Evolutionary conservation across 805 yeast species (phyloP), one percentile per base, ranked within the genome.

Genomic region (Saturnispora quitensis): DNA sequence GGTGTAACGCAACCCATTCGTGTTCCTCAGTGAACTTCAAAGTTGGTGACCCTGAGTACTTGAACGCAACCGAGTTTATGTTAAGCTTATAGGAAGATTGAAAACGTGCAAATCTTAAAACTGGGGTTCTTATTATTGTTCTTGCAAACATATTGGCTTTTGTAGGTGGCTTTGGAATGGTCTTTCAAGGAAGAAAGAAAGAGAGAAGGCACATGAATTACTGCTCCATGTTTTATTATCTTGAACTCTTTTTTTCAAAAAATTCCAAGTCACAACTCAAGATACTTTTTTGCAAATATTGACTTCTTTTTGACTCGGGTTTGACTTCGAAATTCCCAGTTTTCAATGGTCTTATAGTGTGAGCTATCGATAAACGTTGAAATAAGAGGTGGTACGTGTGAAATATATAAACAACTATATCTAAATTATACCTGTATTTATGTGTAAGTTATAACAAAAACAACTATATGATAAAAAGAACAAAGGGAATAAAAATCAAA

Each of bases 1-100:
- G 78, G 66, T 86, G 95, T 51, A 81, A 75, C 4, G 96, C 90
- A 52, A 93, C 70, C 97, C 97, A 91, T 73, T 91, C 99, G 73
- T 91, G 99, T 64, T 93, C 96, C 50, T 74, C 70, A 10, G 98
- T 88, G 76, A 79, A 90, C 69, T 78, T 81, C 55, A 82, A 75
- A 15, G 67, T 62, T 43, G 83, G 82, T 17, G 76, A 74, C 25
- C 63, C 62, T 7, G 73, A 67, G 50, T 58, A 63, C 15, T 54
- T 64, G 44, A 59, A 59, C 31, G 63, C 68, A 18, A 61, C 49
- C 1, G 73, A 64, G n/a, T 56, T 56, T 17, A 60, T 54, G 56
- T 67, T 68, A 34, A 69, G 52, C 45, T 59, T 60, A 10, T 54
- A 51, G 13, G 59, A 52, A 9, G 62, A 59, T 46, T 55, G 56